Conservation (phyloP, 1,139 yeast genomes). For the Arxiozyma slooffiae region DNA sequence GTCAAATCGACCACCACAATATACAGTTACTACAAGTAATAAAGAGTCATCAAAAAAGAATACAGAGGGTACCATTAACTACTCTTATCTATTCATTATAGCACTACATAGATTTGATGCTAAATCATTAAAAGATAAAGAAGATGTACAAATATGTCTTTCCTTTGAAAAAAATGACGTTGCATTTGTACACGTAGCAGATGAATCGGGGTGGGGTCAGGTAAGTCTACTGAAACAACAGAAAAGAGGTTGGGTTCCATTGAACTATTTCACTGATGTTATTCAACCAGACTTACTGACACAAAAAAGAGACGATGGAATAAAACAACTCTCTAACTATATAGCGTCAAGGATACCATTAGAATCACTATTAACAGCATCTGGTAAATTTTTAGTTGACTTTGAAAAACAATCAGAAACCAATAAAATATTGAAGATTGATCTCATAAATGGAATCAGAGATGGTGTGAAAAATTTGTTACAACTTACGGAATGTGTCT, state of each 20-base stretch:
- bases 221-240: constrained; percentile 67
- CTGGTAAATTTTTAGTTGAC: constrained; percentile 65
- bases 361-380: constrained; percentile 56
- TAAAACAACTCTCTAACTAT: constrained; percentile 10
- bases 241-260: constrained; percentile 92
- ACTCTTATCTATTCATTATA: constrained; percentile 28
- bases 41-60: background rate
- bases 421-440: constrained; percentile 24
- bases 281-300: constrained; percentile 24
- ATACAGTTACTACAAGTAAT: background rate
- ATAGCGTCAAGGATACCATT: constrained; percentile 40
- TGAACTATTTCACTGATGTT: constrained; percentile 75
- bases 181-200: constrained; percentile 81
- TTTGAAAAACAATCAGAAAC: constrained; percentile 42
- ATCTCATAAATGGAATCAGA: constrained; percentile 49
- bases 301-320: constrained; percentile 1
- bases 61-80: background rate
- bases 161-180: constrained; percentile 73
- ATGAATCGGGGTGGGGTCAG: constrained; percentile 96
- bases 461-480: constrained; percentile 75
- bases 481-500: constrained; percentile 72
- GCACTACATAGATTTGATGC: constrained; percentile 80
- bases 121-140: constrained; percentile 49
- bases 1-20: background rate
- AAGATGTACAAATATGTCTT: constrained; percentile 69